These are phyloP conservation scores for Cordia subcordata DNA, from an alignment of 257 asterid species.

Conservation along the genomic window DNA sequence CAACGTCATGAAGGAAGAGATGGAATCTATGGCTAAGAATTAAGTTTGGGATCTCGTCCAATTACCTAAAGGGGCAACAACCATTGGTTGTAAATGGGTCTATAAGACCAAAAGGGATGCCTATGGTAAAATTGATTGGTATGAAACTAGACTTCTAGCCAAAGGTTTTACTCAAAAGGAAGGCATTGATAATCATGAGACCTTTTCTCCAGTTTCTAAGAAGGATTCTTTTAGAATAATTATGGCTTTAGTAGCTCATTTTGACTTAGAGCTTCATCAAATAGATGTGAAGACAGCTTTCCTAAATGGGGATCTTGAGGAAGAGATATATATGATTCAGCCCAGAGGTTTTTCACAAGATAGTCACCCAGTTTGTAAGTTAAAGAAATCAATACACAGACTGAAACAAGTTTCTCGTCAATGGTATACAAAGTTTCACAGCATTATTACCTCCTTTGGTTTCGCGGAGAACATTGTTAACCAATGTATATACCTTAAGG, in stretches of 20 bases:
- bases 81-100: not conserved
- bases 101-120: conserved; percentile 6
- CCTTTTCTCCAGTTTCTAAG: not conserved
- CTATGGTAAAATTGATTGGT: not conserved
- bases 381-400: conserved; percentile 4
- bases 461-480: conserved; percentile 1
- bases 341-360: not conserved
- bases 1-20: too few species aligned
- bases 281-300: too few species aligned
- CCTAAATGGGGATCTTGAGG: not conserved
- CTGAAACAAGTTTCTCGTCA: not conserved
- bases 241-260: too few species aligned
- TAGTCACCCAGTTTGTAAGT: not conserved
- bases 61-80: too few species aligned
- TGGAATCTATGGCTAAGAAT: not conserved
- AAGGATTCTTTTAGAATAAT: too few species aligned
- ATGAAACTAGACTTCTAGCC: not conserved
- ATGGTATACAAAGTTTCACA: conserved; percentile 1
- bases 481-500: not conserved
- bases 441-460: not conserved
- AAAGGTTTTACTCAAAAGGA: not conserved
- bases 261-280: too few species aligned
- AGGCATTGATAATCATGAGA: not conserved
- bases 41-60: not conserved
- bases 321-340: conserved; percentile 1